Percentiles rank a stretch among this genome's conserved stretches.
Evolutionary conservation across 345 rosid species (phyloP).

Genomic region (Salix viminalis): DNA sequence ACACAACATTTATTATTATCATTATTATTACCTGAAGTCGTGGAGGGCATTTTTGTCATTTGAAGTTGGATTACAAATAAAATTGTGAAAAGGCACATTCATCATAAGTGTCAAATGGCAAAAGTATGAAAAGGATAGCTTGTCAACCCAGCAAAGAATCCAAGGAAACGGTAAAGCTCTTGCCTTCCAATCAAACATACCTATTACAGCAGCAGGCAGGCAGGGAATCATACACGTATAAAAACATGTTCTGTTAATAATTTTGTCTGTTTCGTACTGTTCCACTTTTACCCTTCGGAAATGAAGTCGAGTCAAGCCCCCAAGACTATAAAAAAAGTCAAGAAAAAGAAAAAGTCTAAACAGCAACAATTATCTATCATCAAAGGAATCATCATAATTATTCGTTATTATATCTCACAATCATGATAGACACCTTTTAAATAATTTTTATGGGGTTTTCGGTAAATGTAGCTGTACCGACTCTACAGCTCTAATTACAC

Average conservation of each 20-base stretch:
- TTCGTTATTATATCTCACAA: not conserved
- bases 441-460: not conserved
- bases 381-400: not conserved
- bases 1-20: too few relatives aligned
- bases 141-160: slow-evolving; percentile 29
- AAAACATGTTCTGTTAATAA: not conserved
- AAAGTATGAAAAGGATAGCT: slow-evolving; percentile 10
- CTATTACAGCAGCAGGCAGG: not conserved
- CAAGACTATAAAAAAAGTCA: not conserved
- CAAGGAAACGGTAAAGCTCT: slow-evolving; percentile 18
- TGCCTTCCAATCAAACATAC: not conserved
- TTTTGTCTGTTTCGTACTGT: not conserved
- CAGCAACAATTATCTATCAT: not conserved
- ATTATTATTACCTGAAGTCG: too few relatives aligned
- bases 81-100: not conserved
- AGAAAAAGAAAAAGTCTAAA: not conserved
- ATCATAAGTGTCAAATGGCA: not conserved
- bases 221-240: not conserved
- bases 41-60: too few relatives aligned
- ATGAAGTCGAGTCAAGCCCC: not conserved
- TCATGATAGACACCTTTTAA: not conserved
- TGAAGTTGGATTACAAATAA: not conserved
- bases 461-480: slow-evolving; percentile 22
- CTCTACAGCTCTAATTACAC: slow-evolving; percentile 11
- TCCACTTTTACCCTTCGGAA: not conserved